Conservation (phyloP, 2,329 filamentous ascomycete genomes). For the Aaosphaeria pasadenensis region DNA sequence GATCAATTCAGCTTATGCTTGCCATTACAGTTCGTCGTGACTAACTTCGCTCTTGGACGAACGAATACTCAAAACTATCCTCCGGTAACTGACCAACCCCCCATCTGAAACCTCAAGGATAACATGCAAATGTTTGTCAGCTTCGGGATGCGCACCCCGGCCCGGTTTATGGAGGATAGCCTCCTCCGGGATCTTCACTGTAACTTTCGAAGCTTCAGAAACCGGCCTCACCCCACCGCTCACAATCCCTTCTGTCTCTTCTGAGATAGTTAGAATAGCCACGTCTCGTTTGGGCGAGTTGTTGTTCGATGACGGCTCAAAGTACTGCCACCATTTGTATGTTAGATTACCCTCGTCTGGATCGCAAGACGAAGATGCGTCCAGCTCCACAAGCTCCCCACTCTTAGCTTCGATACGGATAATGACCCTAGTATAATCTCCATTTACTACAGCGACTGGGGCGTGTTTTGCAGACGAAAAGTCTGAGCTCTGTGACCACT, state of each 20-base stretch:
- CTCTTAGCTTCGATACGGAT: slow-evolving; percentile 2
- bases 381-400: slow-evolving; percentile 7
- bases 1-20: no score
- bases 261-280: not conserved
- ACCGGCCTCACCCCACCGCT: not conserved
- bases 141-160: not conserved
- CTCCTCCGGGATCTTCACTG: not conserved
- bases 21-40: not conserved
- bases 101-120: not conserved
- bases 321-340: slow-evolving; percentile 16
- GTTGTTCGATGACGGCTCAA: not conserved
- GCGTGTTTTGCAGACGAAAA: slow-evolving; percentile 10
- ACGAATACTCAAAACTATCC: not conserved
- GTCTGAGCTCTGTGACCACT: slow-evolving; percentile 30
- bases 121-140: not conserved
- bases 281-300: not conserved
- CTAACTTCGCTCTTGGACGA: not conserved
- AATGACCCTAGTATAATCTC: slow-evolving; percentile 9
- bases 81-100: not conserved
- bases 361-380: slow-evolving; percentile 12
- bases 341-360: slow-evolving; percentile 11
- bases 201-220: not conserved
- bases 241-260: not conserved
- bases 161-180: not conserved
- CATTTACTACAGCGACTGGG: slow-evolving; percentile 13